Base-by-base conservation (phyloP, 2,329 filamentous ascomycete species). In the Hypoxylon sp. region DNA sequence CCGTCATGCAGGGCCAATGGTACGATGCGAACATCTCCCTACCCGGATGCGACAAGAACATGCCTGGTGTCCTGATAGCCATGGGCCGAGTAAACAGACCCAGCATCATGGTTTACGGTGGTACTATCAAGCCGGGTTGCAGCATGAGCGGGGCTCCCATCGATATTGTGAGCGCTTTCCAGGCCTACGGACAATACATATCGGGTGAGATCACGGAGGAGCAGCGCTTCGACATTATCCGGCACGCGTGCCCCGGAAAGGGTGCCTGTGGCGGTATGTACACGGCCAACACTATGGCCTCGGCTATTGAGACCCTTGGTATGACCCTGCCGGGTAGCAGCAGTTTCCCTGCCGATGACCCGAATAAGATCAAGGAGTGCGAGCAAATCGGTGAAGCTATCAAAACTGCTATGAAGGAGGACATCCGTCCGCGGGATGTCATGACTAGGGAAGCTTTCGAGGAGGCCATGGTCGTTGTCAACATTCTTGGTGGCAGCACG, bases 21-120 rank as follows among this genome's bases (percentile, higher is more conserved):
- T 98, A 99, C 77, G 95, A 99, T 79, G 94, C 89, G 71, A 98
- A 98, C 79, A 91, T 99, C 76, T 97, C 93, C 55, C 91, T 99
- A 73, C 95, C 95, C 13, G 95, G 95, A 50, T 99, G 95, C 80
- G 95, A 99, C 86, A 99, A 99, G 88, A 99, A 99, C 82, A 98
- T 99, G 95, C 93, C 93, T 1, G 92, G 92, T 78, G 92, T 95
- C 11, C 81, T 93, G 72, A 95, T 95, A 74, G 95, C 94, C 59
- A 97, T 97, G 92, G 94, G 93, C 37, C 88, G 95, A 71, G 89
- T 97, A 70, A 98, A 99, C 83, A 85, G 95, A 48, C 95, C 95
- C 28, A 93, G 92, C 72, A 84, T 99, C 76, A 99, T 99, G 95
- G 92, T 99, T 28, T 99, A 99, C 75, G 95, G 95, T 71, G 95